Base-by-base conservation (phyloP, 129 eudicot species). In the Ambrosia artemisiifolia region DNA sequence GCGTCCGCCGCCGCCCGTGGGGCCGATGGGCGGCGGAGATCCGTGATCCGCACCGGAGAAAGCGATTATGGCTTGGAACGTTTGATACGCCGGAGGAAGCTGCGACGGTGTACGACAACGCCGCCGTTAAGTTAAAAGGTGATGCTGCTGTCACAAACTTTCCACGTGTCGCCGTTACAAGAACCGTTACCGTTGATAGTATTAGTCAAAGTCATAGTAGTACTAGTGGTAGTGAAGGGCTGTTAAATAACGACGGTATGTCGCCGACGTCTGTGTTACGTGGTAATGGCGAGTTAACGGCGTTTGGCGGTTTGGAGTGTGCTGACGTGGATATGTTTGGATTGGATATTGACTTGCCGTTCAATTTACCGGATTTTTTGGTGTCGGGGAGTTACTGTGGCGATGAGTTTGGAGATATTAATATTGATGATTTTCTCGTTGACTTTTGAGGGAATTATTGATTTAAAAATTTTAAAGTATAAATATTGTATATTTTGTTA, bases 11-110 rank as follows among this genome's bases (percentile, higher is more conserved):
- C 57, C 68, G 95, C 24, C 90, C 95, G 19, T 88, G 95, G 95
- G 95, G 95, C 7, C 76, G 88, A 32, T 88, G 89, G 86, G 95
- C 90, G 2, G 90, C 90, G 7, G 95, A 88, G 88, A 88, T 88
- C 75, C 90, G 95, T 3, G 95, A 88, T 71, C 95, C 86, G 49
- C 49, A 71, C 42, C 69, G 67, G 17, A 30, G 86, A 46, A 88
- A 88, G 40, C 82, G 95, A 63, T n/a, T 88, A 33, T 88, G 95
- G 95, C 80, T 88, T 0, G 95, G 95, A 18, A 88, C 95, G 5
- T 88, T 69, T 44, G 86, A 88, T 59, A 80, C 95, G 0, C 83
- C 95, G 1, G 95, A 88, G 32, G 95, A 88, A 48, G 95, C 95
- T 7, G 95, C 95, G 28, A 56, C 81, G 32, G 90, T 83, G 2